Evolutionary conservation across 345 rosid genomes (phyloP), one percentile per base, ranked within the genome.

Genomic region (Hevea brasiliensis): DNA sequence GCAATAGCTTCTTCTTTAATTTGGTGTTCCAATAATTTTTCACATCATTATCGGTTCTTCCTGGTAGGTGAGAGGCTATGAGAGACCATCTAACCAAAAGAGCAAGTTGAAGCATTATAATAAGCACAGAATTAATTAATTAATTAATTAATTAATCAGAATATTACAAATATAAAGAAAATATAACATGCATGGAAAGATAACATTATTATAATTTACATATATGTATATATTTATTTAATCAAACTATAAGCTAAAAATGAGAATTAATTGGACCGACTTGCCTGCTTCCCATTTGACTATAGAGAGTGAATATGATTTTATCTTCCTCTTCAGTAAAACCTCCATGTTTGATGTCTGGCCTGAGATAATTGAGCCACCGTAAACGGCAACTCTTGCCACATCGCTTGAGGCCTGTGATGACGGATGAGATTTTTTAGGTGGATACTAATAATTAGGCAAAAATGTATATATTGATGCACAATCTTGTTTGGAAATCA

Each of bases 1-100:
- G 41, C 9, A 77, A 47, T 20, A 82, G 73, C 83, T 91, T 89
- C 91, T 89, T 93, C 88, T 93, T 93, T 27, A 93, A 88, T 84
- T 88, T 93, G 45, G 98, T 91, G 87, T 91, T 93, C 98, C 98
- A 93, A 74, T 93, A 87, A 80, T 93, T 93, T 77, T 93, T 93
- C 74, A 91, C 88, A 77, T 93, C 98, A 72, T 93, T 93, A 66
- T 90, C 98, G 47, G 98, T 93, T 80, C 98, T 87, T 55, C 98
- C 98, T 51, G 90, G 94, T 62, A 93, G 76, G 65, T 89, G 98
- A 74, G 97, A 85, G 62, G 98, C 97, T 76, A 91, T 93, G 75
- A 91, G 74, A 72, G 98, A 89, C 97, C 98, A 93, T 83, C 92
- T 88, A 54, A 72, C 40, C 23, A 50, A 62, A 50, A 72, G 14